phyloP scores from a whole-genome alignment of 257 asterid species.

The Thymus mandschuricus region DNA sequence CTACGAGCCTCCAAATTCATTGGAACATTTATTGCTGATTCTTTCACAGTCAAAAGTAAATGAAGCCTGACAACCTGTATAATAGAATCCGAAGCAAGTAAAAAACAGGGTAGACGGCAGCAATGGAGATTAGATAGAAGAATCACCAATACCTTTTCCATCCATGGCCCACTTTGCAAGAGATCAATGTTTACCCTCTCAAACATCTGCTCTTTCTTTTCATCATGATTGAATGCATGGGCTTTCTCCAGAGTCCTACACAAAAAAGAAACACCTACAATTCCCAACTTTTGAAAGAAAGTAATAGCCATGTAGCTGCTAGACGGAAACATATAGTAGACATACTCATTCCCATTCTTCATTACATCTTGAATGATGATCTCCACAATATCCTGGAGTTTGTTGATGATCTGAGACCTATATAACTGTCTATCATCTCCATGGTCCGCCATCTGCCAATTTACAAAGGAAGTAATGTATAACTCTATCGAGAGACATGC shows the following conservation, averaged over 20 bases:
- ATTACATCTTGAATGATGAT: conserved; percentile 90
- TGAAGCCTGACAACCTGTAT: conserved; percentile 90
- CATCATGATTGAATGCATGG: conserved; percentile 43
- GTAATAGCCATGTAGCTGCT: conserved; percentile 21
- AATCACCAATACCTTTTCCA: conserved; percentile 75
- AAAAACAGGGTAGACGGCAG: conserved; percentile 14
- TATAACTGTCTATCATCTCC: conserved; percentile 47
- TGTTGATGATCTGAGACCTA: conserved; percentile 73
- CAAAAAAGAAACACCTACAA: conserved; percentile 27
- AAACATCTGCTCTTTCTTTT: conserved; percentile 76
- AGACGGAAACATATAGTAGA: conserved; percentile 25
- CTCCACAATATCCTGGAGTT: conserved; percentile 88
- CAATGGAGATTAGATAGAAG: conserved; percentile 18
- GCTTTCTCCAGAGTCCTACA: conserved; percentile 61
- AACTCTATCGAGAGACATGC: conserved; percentile 19
- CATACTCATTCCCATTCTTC: conserved; percentile 74
- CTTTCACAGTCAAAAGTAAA: conserved; percentile 94
- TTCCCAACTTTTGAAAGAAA: conserved; percentile 30
- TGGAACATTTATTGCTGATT: conserved; percentile 95
- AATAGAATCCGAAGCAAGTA: conserved; percentile 21
- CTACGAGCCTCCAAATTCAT: conserved; percentile 95
- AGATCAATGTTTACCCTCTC: conserved; percentile 62
- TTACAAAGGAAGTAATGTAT: conserved; percentile 12
- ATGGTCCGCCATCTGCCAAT: conserved; percentile 56
- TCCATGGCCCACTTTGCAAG: conserved; percentile 61